These are phyloP conservation scores for Gossypium mustelinum DNA, from an alignment of 345 rosid species.

Conservation along the genomic window DNA sequence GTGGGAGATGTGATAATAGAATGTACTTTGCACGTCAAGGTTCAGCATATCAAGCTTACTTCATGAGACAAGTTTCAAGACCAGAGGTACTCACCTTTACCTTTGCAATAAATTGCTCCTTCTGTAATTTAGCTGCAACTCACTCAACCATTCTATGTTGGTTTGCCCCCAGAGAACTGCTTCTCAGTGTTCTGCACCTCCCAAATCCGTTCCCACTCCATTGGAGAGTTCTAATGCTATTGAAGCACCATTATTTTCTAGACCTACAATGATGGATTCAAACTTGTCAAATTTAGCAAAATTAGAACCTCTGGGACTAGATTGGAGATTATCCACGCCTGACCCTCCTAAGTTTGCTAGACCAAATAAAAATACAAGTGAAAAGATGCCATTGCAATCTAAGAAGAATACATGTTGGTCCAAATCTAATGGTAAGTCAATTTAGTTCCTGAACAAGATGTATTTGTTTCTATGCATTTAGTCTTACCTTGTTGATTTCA, in stretches of 20 bases:
- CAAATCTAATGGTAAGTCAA: conserved; percentile 26
- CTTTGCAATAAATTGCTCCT: background rate
- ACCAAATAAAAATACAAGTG: conserved; percentile 25
- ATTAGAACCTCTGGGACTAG: conserved; percentile 15
- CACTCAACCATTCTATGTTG: conserved; percentile 4
- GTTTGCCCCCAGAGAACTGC: conserved; percentile 15
- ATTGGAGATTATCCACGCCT: conserved; percentile 23
- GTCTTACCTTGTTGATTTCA: background rate
- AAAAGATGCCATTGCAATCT: conserved; percentile 16
- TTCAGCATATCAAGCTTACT: conserved; percentile 54
- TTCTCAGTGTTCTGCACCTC: conserved; percentile 20
- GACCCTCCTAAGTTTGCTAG: conserved; percentile 47
- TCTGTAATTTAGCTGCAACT: conserved; percentile 3
- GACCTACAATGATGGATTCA: conserved; percentile 29
- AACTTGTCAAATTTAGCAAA: conserved; percentile 9
- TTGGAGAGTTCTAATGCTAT: conserved; percentile 16
- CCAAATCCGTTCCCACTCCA: conserved; percentile 13
- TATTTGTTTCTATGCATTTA: background rate
- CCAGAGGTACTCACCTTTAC: conserved; percentile 37
- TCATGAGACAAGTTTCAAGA: conserved; percentile 62
- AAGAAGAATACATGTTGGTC: conserved; percentile 12
- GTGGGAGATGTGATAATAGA: conserved; percentile 58
- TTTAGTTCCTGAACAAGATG: background rate
- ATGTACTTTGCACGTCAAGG: conserved; percentile 64
- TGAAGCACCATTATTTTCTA: conserved; percentile 42